phyloP scores from a whole-genome alignment of 2,329 filamentous ascomycete species.

The Triangularia verruculosa region DNA sequence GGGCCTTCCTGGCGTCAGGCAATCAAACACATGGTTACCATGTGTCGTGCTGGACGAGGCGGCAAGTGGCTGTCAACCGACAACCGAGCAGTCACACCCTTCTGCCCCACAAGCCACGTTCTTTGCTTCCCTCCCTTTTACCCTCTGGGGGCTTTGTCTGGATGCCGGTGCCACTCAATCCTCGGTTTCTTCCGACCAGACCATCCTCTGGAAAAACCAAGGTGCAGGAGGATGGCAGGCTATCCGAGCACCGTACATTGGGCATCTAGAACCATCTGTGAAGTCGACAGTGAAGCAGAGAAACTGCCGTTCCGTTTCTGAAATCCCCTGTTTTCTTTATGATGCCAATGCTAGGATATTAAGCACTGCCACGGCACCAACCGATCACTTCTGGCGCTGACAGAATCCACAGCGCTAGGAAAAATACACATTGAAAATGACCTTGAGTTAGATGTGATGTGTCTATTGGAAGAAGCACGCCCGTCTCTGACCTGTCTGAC shows the following conservation, averaged over 20 bases:
- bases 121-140: background rate
- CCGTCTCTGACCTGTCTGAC: background rate
- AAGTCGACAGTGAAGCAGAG: background rate
- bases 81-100: conserved; percentile 7
- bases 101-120: conserved; percentile 11
- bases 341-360: background rate
- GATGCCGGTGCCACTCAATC: background rate
- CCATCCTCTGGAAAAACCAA: background rate
- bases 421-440: background rate
- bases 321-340: background rate
- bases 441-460: background rate
- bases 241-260: background rate
- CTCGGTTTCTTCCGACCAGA: conserved; percentile 5
- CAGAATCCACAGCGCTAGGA: background rate
- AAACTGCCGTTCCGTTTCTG: background rate
- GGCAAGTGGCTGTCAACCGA: conserved; percentile 12
- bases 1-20: conserved; percentile 21
- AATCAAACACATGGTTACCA: conserved; percentile 8
- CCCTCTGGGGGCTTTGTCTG: background rate
- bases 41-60: background rate
- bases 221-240: background rate
- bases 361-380: conserved; percentile 1
- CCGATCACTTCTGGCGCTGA: background rate
- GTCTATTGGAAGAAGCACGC: background rate
- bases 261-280: background rate